A percentile compares a stretch with the other conserved stretches of the same genome.
phyloP scores from a whole-genome alignment of 2,329 filamentous ascomycete genomes.

The Fusarium marasasianum region DNA sequence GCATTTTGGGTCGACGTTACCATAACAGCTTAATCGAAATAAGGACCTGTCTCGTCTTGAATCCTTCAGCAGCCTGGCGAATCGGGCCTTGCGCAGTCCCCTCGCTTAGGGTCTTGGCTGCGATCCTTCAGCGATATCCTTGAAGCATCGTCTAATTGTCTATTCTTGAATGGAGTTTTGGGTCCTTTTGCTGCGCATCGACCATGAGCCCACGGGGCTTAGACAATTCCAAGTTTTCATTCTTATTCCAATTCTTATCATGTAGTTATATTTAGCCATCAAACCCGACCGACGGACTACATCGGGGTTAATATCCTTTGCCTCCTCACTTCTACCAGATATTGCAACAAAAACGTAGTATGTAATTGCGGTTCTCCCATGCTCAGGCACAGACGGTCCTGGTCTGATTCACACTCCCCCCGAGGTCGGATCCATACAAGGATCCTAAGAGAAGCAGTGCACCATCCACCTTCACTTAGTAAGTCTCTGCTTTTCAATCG shows the following conservation, averaged over 20 bases:
- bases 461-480: no score
- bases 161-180: background rate
- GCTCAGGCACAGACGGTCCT: no score
- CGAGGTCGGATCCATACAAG: background rate
- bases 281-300: background rate
- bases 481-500: background rate
- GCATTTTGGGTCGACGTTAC: background rate
- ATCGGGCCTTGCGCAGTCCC: background rate
- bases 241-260: background rate
- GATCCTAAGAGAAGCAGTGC: background rate
- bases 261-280: background rate
- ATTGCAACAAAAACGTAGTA: rapidly evolving
- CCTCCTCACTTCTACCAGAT: rapidly evolving
- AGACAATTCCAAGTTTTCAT: background rate
- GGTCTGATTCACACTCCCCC: rapidly evolving
- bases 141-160: background rate
- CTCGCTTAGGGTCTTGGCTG: background rate
- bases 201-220: background rate
- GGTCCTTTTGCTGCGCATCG: background rate
- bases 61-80: background rate
- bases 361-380: background rate
- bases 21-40: slow-evolving; percentile 4
- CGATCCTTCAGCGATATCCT: background rate
- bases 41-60: slow-evolving; percentile 2
- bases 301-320: no score